These are phyloP conservation scores for Ganoderma boninense DNA, from an alignment of 1,284 basidiomycete species.

Conservation along the genomic window DNA sequence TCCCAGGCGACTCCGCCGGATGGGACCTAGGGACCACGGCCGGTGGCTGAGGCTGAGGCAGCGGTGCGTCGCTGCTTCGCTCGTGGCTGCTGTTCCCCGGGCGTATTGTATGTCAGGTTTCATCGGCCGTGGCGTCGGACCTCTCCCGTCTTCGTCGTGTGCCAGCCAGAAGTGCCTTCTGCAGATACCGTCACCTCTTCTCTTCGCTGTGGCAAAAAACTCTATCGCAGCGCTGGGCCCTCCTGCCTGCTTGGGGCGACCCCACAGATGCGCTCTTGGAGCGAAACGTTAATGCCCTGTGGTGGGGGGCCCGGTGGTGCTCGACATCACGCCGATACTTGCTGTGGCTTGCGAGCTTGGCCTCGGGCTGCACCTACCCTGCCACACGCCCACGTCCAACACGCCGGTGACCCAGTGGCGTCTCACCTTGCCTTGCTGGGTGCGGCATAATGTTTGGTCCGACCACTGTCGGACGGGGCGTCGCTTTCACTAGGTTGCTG, in stretches of 20 bases:
- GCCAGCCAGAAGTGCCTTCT: not conserved
- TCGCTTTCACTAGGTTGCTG: not conserved
- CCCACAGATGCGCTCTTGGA: not conserved
- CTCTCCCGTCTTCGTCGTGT: not conserved
- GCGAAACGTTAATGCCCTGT: not conserved
- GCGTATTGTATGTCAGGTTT: not conserved
- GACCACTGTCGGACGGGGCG: constrained; percentile 6
- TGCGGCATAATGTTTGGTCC: constrained; percentile 6
- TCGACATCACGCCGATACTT: too few relatives aligned
- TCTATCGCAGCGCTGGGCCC: constrained; percentile 7
- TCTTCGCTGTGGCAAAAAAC: constrained; percentile 1
- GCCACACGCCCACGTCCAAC: not conserved
- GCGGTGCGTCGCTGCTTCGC: not conserved
- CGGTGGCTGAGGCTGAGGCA: not conserved
- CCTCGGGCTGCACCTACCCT: constrained; percentile 1
- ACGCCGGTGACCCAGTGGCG: constrained; percentile 1
- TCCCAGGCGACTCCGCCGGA: not conserved
- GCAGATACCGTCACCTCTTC: not conserved
- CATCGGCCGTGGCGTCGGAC: constrained; percentile 1
- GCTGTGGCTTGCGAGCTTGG: not conserved
- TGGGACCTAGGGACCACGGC: not conserved
- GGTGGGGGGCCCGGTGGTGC: not conserved
- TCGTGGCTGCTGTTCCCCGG: not conserved
- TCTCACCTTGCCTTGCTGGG: constrained; percentile 3
- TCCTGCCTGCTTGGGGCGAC: not conserved